Evolutionary conservation across 2,329 filamentous ascomycete species (phyloP).

Genomic region (Epichloe bromicola): DNA sequence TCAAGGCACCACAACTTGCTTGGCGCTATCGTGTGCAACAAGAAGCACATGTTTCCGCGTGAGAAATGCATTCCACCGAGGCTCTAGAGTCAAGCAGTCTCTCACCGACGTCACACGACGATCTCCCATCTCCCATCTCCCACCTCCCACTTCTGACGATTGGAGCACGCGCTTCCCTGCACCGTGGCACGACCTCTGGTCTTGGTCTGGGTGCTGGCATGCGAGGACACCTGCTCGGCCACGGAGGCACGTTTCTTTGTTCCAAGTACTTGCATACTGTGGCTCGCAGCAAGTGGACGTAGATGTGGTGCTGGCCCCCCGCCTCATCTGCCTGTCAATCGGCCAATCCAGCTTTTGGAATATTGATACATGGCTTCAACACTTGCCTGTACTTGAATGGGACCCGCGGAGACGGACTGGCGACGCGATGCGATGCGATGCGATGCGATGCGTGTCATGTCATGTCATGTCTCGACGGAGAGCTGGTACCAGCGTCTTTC

Average conservation of each 20-base stretch:
- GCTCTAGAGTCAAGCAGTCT: slow-evolving; percentile 1
- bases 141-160: neutral
- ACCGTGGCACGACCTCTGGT: neutral
- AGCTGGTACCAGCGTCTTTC: neutral
- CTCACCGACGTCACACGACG: slow-evolving; percentile 4
- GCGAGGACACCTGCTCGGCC: too few species aligned
- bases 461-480: neutral
- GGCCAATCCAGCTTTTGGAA: too few species aligned
- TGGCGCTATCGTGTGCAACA: neutral
- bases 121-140: neutral
- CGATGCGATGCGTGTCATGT: neutral
- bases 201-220: too few species aligned
- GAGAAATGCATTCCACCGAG: neutral
- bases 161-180: neutral
- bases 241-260: too few species aligned
- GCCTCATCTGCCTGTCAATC: too few species aligned
- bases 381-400: neutral
- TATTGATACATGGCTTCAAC: neutral
- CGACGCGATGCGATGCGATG: neutral
- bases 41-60: too few species aligned
- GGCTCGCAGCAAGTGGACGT: too few species aligned
- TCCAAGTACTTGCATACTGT: too few species aligned
- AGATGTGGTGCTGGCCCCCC: too few species aligned
- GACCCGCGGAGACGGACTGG: neutral
- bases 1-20: too few species aligned